Evolutionary conservation across 306 rosid species (phyloP), one percentile per base, ranked within the genome.

Genomic region (Castanospermum australe): DNA sequence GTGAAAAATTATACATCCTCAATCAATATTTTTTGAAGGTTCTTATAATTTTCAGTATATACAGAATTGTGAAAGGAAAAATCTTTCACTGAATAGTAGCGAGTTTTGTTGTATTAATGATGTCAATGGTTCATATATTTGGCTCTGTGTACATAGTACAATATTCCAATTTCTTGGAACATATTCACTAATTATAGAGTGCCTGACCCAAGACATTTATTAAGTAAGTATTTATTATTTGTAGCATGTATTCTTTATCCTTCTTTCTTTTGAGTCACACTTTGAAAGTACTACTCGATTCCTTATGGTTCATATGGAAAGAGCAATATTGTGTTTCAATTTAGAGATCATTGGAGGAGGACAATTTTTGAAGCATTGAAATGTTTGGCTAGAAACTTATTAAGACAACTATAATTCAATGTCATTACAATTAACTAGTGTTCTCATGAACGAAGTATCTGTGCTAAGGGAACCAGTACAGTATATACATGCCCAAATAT

Each of bases 401-500:
- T 2, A 20, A 44, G 14, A 18, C 41, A 2, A 18, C 55, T 22
- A 54, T 64, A 57, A 24, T 75, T 70, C 67, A 69, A 28, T 72
- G 30, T 71, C 44, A 22, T 75, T 12, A 76, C 67, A 18, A 15
- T n/a, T 5, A 47, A 59, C 38, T 33, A 8, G 21, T 36, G 39
- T 3, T 75, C 52, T 51, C 52, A 50, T 48, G n/a, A 50, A 38
- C 38, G 63, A 70, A 69, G 48, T 56, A 21, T 32, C 17, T 50
- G 33, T 24, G 18, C 72, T 57, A 50, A 39, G 36, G 30, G 68
- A 62, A 60, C 66, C 33, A 18, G 28, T 2, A 54, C 50, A 42
- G 24, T 56, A 6, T 39, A 78, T 77, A 18, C 67, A n/a, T 74
- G 69, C 67, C 69, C 24, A 66, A 52, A 47, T 77, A 66, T 87